Evolutionary conservation across 2,329 filamentous ascomycete species (phyloP).

Genomic region (Trichoderma semiorbis): DNA sequence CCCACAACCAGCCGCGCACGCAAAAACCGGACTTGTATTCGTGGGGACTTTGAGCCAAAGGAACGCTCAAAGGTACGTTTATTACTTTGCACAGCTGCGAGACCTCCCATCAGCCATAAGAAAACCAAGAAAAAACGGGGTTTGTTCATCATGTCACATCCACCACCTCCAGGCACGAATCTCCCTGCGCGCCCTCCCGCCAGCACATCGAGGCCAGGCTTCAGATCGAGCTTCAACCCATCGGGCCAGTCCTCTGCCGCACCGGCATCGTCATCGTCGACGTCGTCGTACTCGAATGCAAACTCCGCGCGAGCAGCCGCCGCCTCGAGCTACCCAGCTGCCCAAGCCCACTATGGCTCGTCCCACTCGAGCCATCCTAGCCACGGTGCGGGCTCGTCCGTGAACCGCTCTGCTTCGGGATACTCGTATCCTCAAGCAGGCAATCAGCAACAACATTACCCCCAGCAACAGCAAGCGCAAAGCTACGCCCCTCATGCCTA

Average conservation of each 20-base stretch:
- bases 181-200: slow-evolving; percentile 76
- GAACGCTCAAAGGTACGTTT: slow-evolving; percentile 51
- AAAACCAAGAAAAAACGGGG: slow-evolving; percentile 25
- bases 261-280: slow-evolving; percentile 31
- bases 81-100: slow-evolving; percentile 22
- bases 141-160: slow-evolving; percentile 77
- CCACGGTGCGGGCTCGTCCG: slow-evolving; percentile 24
- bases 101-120: not conserved
- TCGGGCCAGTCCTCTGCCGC: slow-evolving; percentile 31
- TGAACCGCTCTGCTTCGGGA: slow-evolving; percentile 27
- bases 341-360: slow-evolving; percentile 43
- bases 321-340: slow-evolving; percentile 31
- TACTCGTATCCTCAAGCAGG: slow-evolving; percentile 26
- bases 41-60: slow-evolving; percentile 31
- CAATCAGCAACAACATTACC: slow-evolving; percentile 24
- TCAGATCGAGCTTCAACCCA: slow-evolving; percentile 50
- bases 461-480: slow-evolving; percentile 30
- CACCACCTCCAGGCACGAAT: slow-evolving; percentile 71
- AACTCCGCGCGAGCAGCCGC: slow-evolving; percentile 20
- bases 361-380: slow-evolving; percentile 38
- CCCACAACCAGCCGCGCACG: not conserved
- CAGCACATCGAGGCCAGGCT: slow-evolving; percentile 36
- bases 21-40: not conserved
- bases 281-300: slow-evolving; percentile 30
- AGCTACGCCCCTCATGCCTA: slow-evolving; percentile 22